Evolutionary conservation across 2,329 filamentous ascomycete genomes (phyloP).

Genomic region (Catunica adiposa): DNA sequence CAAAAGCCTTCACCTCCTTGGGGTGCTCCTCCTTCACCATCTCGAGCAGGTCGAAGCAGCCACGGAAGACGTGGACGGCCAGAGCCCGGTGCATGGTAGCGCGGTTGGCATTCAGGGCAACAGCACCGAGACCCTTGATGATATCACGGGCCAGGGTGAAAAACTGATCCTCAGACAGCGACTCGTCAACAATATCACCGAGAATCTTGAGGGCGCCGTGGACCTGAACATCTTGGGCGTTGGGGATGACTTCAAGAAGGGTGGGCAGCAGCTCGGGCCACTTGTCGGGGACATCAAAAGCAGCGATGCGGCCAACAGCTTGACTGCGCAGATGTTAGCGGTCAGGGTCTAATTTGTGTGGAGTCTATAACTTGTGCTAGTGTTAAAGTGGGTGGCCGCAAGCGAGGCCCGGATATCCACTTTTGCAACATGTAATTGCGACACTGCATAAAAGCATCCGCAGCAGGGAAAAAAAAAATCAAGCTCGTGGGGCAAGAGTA

Average conservation of each 20-base stretch:
- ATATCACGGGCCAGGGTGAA: constrained; percentile 77
- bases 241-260: constrained; percentile 60
- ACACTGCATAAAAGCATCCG: neutral
- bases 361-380: neutral
- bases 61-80: constrained; percentile 76
- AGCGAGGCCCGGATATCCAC: neutral
- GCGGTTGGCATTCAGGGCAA: constrained; percentile 59
- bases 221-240: constrained; percentile 60
- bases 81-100: constrained; percentile 65
- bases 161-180: constrained; percentile 87
- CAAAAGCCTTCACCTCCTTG: constrained; percentile 70
- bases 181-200: constrained; percentile 79
- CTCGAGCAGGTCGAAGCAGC: constrained; percentile 87
- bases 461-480: neutral
- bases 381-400: neutral
- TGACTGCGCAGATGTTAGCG: constrained; percentile 27
- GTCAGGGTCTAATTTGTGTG: neutral
- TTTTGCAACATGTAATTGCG: neutral
- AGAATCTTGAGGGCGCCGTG: constrained; percentile 84
- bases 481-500: neutral
- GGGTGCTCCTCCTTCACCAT: constrained; percentile 93
- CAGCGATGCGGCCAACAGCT: constrained; percentile 84
- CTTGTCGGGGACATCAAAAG: constrained; percentile 79
- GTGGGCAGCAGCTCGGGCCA: constrained; percentile 82
- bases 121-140: constrained; percentile 65